phyloP scores from a whole-genome alignment of 352 stramenopile genomes.

The Globisporangium polare region DNA sequence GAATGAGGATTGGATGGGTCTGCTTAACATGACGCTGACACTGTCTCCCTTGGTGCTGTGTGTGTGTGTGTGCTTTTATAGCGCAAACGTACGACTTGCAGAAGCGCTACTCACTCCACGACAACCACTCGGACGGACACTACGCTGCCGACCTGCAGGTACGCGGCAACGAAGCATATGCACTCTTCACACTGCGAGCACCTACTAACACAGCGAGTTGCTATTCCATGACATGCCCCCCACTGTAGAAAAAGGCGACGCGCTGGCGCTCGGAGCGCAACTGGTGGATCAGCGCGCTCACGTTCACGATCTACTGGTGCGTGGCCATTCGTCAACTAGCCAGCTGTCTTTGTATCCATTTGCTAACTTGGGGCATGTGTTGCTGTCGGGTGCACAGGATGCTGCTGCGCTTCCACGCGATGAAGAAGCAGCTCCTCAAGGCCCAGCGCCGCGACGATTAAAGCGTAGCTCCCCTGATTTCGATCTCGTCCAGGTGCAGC shows the following conservation, averaged over 20 bases:
- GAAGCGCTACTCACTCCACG: conserved; percentile 51
- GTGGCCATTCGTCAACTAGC: conserved; percentile 3
- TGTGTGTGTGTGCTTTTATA: conserved; percentile 11
- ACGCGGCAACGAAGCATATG: not conserved
- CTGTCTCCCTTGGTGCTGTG: not conserved
- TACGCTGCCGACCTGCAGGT: conserved; percentile 74
- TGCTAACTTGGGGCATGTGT: not conserved
- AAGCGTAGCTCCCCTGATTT: not conserved
- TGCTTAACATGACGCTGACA: not conserved
- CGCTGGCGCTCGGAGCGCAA: conserved; percentile 77
- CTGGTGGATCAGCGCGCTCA: conserved; percentile 84
- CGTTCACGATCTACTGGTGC: conserved; percentile 83
- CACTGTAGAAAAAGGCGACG: conserved; percentile 58
- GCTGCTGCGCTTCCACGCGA: conserved; percentile 71
- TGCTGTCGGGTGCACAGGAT: conserved; percentile 33
- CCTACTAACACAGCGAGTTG: not conserved
- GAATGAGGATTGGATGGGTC: not conserved
- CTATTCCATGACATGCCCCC: not conserved
- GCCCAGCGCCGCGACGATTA: conserved; percentile 64
- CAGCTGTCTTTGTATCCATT: not conserved
- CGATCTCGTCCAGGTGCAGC: not conserved
- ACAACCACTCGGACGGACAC: conserved; percentile 37
- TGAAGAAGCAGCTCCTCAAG: conserved; percentile 76
- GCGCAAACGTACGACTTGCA: conserved; percentile 78
- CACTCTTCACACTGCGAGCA: not conserved